A percentile compares a stretch with the other conserved stretches of the same genome.
phyloP scores from a whole-genome alignment of 176 grass and related monocot species.

The Aegilops tauschii region DNA sequence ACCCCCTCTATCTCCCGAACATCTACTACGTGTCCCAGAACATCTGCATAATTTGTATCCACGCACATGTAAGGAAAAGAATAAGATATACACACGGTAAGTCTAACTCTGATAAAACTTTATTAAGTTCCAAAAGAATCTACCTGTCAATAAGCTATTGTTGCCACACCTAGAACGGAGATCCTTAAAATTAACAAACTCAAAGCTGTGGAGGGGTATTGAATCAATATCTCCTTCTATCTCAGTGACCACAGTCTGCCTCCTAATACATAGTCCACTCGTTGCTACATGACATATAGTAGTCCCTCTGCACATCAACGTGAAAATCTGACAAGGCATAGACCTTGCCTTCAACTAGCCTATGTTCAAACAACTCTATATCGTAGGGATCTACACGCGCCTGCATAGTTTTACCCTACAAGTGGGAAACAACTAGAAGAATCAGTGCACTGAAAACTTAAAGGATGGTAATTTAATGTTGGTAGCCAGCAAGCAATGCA shows the following conservation, averaged over 20 bases:
- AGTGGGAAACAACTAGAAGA: not conserved
- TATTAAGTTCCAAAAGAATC: not conserved
- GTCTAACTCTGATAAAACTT: not conserved
- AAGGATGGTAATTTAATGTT: not conserved
- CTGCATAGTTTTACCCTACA: constrained; percentile 8
- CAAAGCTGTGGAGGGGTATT: constrained; percentile 1
- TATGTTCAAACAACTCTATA: not conserved
- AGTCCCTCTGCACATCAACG: not conserved
- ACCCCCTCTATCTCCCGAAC: not conserved
- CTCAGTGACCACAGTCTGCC: not conserved
- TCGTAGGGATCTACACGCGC: not conserved
- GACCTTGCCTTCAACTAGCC: not conserved
- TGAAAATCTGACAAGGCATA: not conserved
- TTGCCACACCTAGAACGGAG: not conserved
- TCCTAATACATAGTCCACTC: not conserved
- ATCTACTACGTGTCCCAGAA: not conserved
- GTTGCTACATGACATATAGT: not conserved
- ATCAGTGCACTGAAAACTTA: not conserved
- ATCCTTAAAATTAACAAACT: not conserved
- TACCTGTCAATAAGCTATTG: not conserved
- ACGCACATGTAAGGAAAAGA: not conserved
- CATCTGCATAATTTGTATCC: not conserved
- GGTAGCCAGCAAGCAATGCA: not conserved
- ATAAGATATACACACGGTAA: not conserved
- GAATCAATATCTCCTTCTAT: constrained; percentile 1